Conservation (phyloP, 2,329 filamentous ascomycete species). For the Geosmithia flava region DNA sequence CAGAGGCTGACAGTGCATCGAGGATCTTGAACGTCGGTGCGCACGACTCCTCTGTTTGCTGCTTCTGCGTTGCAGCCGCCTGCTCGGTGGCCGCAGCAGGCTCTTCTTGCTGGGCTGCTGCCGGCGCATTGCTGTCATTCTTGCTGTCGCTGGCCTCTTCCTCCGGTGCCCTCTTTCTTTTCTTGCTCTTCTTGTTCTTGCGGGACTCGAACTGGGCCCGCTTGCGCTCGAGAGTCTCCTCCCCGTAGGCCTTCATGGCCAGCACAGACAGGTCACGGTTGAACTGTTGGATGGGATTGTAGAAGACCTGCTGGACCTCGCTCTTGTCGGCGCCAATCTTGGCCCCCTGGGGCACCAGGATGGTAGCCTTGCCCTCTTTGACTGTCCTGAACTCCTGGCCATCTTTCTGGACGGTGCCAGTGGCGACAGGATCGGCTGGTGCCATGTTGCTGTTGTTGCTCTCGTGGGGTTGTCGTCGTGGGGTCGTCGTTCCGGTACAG, state of each 20-base stretch:
- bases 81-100: constrained; percentile 9
- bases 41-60: constrained; percentile 6
- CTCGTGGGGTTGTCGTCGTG: not conserved
- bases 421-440: not conserved
- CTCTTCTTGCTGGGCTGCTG: constrained; percentile 4
- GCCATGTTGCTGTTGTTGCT: not conserved
- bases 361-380: constrained; percentile 43
- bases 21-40: constrained; percentile 63
- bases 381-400: constrained; percentile 39
- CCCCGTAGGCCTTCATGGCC: constrained; percentile 79
- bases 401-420: constrained; percentile 15
- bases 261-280: constrained; percentile 92
- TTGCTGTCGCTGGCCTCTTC: constrained; percentile 7
- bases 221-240: constrained; percentile 39
- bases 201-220: constrained; percentile 15
- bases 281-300: constrained; percentile 98
- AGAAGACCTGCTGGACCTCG: constrained; percentile 74
- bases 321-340: constrained; percentile 38
- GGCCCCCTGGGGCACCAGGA: constrained; percentile 36
- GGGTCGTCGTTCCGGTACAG: not conserved
- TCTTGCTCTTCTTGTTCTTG: constrained; percentile 13
- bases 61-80: not conserved
- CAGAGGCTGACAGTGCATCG: constrained; percentile 88
- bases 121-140: not conserved
- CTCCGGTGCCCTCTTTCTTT: constrained; percentile 32